Percentiles rank a stretch among this genome's conserved stretches.
These are phyloP conservation scores for Colletotrichum liaoningense DNA, from an alignment of 2,329 filamentous ascomycete species.

Conservation along the genomic window DNA sequence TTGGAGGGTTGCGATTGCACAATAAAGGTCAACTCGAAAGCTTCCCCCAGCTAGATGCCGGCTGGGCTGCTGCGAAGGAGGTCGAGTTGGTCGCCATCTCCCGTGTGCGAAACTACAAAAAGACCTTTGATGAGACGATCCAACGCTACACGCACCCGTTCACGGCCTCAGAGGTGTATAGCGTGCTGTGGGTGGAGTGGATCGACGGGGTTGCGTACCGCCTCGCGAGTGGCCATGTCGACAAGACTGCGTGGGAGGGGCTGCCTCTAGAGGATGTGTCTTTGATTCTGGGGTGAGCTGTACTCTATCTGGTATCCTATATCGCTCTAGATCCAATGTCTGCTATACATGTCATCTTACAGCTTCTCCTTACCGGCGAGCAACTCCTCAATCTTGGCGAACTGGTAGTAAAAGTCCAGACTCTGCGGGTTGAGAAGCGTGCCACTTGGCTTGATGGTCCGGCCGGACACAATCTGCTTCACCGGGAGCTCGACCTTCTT, in stretches of 20 bases:
- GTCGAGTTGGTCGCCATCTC: not conserved
- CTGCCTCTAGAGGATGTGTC: not conserved
- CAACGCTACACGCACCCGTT: not conserved
- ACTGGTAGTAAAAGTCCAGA: slow-evolving; percentile 82
- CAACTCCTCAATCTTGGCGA: slow-evolving; percentile 77
- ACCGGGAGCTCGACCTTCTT: slow-evolving; percentile 90
- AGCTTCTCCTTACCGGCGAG: slow-evolving; percentile 59
- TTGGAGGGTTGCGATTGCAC: not conserved
- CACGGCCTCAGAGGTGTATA: not conserved
- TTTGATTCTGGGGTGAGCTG: not conserved
- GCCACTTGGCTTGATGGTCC: slow-evolving; percentile 78
- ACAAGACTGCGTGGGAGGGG: not conserved
- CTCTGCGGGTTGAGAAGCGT: slow-evolving; percentile 82
- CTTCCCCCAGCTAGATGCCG: not conserved
- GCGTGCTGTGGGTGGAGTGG: not conserved
- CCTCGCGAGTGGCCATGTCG: not conserved
- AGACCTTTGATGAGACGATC: not conserved
- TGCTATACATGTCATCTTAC: slow-evolving; percentile 41
- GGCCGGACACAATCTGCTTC: slow-evolving; percentile 85
- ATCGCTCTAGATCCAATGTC: not conserved
- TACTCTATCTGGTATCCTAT: not conserved
- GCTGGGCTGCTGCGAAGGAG: not conserved
- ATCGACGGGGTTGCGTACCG: not conserved
- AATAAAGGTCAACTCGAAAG: not conserved
- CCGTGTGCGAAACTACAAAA: not conserved